Conservation (phyloP, 2,329 filamentous ascomycete species). For the Ceratocystis cacaofunesta region DNA sequence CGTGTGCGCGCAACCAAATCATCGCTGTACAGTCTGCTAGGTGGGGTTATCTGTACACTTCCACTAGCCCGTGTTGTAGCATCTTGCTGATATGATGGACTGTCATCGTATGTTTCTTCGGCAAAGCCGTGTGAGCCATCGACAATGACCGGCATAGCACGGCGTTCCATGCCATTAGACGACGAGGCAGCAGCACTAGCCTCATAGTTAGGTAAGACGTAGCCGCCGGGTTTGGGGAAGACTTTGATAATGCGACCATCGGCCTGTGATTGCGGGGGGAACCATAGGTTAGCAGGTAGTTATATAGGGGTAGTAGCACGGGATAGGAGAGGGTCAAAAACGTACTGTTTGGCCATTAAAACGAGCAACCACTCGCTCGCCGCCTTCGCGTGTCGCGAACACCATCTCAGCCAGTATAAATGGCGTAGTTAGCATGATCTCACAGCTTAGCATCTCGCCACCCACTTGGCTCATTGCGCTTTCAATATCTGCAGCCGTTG, state of each 20-base stretch:
- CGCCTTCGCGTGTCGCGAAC: constrained; percentile 57
- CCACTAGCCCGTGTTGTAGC: not conserved
- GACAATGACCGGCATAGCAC: constrained; percentile 24
- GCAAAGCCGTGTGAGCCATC: constrained; percentile 42
- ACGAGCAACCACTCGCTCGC: constrained; percentile 56
- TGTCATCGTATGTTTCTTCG: constrained; percentile 29
- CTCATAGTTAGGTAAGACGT: constrained; percentile 21
- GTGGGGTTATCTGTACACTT: too few species aligned
- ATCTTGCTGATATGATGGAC: constrained; percentile 5
- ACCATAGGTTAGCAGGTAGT: not conserved
- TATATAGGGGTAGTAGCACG: not conserved
- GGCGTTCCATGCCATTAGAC: constrained; percentile 22
- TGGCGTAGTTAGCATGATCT: constrained; percentile 50
- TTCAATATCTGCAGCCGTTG: constrained; percentile 69
- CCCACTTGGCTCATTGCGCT: constrained; percentile 66
- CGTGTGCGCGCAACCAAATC: constrained; percentile 24
- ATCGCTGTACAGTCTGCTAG: constrained; percentile 38
- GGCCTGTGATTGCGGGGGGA: constrained; percentile 33
- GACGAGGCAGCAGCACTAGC: constrained; percentile 20
- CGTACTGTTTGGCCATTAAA: constrained; percentile 67
- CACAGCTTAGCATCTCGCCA: constrained; percentile 52
- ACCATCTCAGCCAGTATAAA: constrained; percentile 65
- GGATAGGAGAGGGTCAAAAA: not conserved
- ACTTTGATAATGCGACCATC: constrained; percentile 62
- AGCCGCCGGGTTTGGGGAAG: constrained; percentile 46